phyloP scores from a whole-genome alignment of 208 protist species.

The Vickermania spadyakhi region DNA sequence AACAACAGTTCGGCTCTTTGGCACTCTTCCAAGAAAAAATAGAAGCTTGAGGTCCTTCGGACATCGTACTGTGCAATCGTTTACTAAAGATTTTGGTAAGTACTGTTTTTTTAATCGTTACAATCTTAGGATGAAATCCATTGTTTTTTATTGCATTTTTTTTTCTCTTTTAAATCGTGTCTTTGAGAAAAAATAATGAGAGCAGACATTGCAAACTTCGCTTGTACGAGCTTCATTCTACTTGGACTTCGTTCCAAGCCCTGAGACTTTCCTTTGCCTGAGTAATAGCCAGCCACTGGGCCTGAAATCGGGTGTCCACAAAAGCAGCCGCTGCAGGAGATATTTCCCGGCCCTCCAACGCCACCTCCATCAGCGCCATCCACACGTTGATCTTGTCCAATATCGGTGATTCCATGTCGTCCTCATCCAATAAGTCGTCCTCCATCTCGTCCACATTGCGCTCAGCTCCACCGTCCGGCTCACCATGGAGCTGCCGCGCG shows the following conservation, averaged over 20 bases:
- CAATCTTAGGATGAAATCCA: not conserved
- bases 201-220: too few species aligned
- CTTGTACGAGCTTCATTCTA: too few species aligned
- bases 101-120: too few species aligned
- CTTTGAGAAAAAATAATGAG: too few species aligned
- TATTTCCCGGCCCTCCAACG: not conserved
- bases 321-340: slow-evolving; percentile 9
- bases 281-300: slow-evolving; percentile 26
- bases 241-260: not conserved
- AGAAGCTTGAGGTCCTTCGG: too few species aligned
- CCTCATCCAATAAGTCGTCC: slow-evolving; percentile 59
- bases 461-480: slow-evolving; percentile 7
- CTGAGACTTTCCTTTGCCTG: slow-evolving; percentile 5
- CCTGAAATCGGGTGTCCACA: slow-evolving; percentile 14
- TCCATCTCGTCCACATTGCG: slow-evolving; percentile 18
- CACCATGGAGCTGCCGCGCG: slow-evolving; percentile 10
- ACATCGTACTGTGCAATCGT: too few species aligned
- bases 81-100: too few species aligned
- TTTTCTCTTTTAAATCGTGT: not conserved
- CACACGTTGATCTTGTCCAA: slow-evolving; percentile 50
- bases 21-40: too few species aligned
- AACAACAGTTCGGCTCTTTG: too few species aligned
- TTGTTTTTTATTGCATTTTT: not conserved
- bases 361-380: slow-evolving; percentile 24
- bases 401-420: slow-evolving; percentile 60